These are phyloP conservation scores for Botryotinia globosa DNA, from an alignment of 2,329 filamentous ascomycete species.

Conservation along the genomic window DNA sequence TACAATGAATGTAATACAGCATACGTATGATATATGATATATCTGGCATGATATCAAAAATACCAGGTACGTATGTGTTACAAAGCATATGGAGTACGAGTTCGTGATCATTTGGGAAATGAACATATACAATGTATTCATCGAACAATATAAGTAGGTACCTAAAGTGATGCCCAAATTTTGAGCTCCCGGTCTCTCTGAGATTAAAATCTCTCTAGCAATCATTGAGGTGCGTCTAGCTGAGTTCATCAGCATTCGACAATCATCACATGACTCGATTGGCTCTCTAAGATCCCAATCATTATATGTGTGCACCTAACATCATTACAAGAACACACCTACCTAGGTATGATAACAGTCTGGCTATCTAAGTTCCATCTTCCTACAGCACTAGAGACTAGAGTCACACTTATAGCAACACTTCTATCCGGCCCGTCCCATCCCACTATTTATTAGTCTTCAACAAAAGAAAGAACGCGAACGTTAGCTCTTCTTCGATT, in stretches of 20 bases:
- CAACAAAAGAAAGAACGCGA: not conserved
- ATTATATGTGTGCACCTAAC: not conserved
- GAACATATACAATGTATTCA: not conserved
- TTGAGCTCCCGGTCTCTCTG: not conserved
- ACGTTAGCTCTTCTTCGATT: not conserved
- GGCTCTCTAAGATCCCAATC: rapidly evolving
- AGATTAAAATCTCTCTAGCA: not conserved
- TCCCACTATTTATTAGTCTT: not conserved
- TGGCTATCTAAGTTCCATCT: not conserved
- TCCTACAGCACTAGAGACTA: not conserved
- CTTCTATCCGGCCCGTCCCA: constrained; percentile 1
- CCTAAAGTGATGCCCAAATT: not conserved
- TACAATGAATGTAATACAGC: rapidly evolving
- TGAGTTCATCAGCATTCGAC: not conserved
- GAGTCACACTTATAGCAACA: not conserved
- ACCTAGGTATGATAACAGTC: not conserved
- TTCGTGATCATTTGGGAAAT: not conserved
- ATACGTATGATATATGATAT: not conserved
- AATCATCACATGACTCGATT: not conserved
- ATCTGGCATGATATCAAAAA: not conserved
- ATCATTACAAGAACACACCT: not conserved
- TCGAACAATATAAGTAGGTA: not conserved
- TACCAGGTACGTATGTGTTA: not conserved
- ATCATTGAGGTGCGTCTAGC: not conserved
- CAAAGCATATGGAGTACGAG: not conserved